Evolutionary conservation across 345 rosid species (phyloP), one percentile per base, ranked within the genome.

Genomic region (Sonneratia caseolaris): DNA sequence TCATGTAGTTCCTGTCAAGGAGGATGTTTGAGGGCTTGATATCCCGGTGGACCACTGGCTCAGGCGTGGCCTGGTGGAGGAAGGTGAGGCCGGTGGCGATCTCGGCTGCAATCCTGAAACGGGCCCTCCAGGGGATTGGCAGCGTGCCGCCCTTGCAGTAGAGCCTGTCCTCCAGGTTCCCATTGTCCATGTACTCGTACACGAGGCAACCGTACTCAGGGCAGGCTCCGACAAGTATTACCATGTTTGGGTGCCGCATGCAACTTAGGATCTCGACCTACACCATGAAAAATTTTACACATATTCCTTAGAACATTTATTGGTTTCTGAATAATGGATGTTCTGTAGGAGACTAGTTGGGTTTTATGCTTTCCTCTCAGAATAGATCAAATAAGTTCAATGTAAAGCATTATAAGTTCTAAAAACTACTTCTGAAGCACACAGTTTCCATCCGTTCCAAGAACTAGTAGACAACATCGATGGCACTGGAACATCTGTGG

Each of bases 11-110:
- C 21, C 71, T 40, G 79, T 88, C 96, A 48, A 93, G 71, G 48
- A 93, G 90, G 76, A 91, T 93, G 80, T 93, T 93, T 42, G 88
- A 94, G 71, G 97, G 97, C 84, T 93, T 93, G 57, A 93, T 87
- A 79, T 93, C 98, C 3, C 96, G 89, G 74, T 91, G 97, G 48
- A 93, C 93, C 35, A 89, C 73, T 42, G 97, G 92, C 74, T 91
- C 98, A 38, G 97, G 98, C 82, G 84, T 88, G 68, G 86, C 77
- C 74, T 91, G 90, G 76, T 91, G 98, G 64, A 93, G 92, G 80
- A 87, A 91, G 76, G 86, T 86, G 32, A 93, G 89, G 49, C 84
- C 92, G 1, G 89, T 83, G 76, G 88, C 90, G 13, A 93, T 89
- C 77, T 93, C 96, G 37, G 85, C 89, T 27, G 96, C 90, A 64